Conservation (phyloP, 257 asterid species). For the Paulownia fortunei region DNA sequence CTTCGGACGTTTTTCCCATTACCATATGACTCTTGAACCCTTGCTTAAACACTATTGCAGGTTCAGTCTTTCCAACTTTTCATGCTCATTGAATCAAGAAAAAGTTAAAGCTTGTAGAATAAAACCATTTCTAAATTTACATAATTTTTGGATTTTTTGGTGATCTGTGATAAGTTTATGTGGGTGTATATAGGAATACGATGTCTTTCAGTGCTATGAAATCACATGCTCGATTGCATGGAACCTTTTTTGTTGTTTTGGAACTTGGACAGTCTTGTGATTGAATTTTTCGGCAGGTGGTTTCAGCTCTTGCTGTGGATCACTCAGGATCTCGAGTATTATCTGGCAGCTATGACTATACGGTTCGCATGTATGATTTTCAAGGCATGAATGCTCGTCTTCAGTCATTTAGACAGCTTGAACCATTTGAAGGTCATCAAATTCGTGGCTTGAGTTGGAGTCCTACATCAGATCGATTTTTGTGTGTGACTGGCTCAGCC, state of each 20-base stretch:
- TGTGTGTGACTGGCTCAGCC: slow-evolving; percentile 98
- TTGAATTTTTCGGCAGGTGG: slow-evolving; percentile 63
- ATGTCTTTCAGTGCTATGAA: neutral
- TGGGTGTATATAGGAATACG: neutral
- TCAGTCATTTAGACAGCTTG: slow-evolving; percentile 94
- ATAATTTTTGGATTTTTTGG: neutral
- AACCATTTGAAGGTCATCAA: slow-evolving; percentile 99
- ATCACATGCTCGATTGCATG: neutral
- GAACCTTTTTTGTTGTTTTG: neutral
- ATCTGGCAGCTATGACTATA: slow-evolving; percentile 91
- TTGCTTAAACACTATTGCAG: neutral
- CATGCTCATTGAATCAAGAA: neutral
- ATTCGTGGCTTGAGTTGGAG: slow-evolving; percentile 98
- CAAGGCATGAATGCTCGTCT: slow-evolving; percentile 97
- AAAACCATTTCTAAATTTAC: neutral
- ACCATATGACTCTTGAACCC: slow-evolving; percentile 4
- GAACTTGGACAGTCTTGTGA: slow-evolving; percentile 6
- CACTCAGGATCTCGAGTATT: slow-evolving; percentile 92
- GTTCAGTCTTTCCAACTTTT: neutral
- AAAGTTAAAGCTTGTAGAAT: neutral
- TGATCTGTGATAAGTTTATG: neutral
- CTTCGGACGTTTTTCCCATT: neutral
- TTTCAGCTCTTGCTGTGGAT: slow-evolving; percentile 92
- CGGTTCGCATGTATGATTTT: slow-evolving; percentile 95
- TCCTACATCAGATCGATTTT: slow-evolving; percentile 88